Evolutionary conservation across 306 rosid species (phyloP), one percentile per base, ranked within the genome.

Genomic region (Pterocarpus santalinus): DNA sequence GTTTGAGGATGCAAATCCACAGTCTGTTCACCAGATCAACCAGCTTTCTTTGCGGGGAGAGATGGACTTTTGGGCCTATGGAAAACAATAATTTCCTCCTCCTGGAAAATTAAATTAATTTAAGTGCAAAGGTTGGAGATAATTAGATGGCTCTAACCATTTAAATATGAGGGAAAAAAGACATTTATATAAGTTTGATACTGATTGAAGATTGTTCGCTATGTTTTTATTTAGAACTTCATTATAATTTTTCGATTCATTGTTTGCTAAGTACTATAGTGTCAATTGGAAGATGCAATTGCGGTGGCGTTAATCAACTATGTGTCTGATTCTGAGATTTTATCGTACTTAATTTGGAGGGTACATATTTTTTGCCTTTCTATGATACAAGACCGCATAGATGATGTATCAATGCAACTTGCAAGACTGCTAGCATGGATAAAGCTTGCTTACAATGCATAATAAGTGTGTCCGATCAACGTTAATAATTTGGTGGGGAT

Each of bases 51-150:
- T 95, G 83, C 73, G 97, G 17, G 97, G 93, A 58, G 98, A 92
- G 80, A 93, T 88, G 94, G 92, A 95, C 77, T 90, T 95, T 77
- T 95, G 97, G 98, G 92, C 92, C 30, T 92, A 91, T 49, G 92
- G 81, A 10, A 95, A 95, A 65, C 88, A 90, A 77, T 81, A 57
- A 75, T 63, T 44, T 4, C 35, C 8, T 3, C 12, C 8, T 79
- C 30, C 62, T 62, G 30, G 8, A 69, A 58, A 10, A 43, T 53
- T 62, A 49, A 32, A 65, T 36, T 73, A 51, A 44, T 51, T 34
- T 38, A 35, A 69, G 35, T 46, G n/a, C 47, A 46, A 38, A 22
- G 66, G 64, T 72, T 80, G 58, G 74, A 53, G 49, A 66, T 78
- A 28, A 71, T 58, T 57, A 55, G 49, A 81, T 67, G 58, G 33